Percentiles rank a stretch among this genome's conserved stretches.
Conservation (phyloP, 768 basidiomycete genomes). For the Serendipita sp. region DNA sequence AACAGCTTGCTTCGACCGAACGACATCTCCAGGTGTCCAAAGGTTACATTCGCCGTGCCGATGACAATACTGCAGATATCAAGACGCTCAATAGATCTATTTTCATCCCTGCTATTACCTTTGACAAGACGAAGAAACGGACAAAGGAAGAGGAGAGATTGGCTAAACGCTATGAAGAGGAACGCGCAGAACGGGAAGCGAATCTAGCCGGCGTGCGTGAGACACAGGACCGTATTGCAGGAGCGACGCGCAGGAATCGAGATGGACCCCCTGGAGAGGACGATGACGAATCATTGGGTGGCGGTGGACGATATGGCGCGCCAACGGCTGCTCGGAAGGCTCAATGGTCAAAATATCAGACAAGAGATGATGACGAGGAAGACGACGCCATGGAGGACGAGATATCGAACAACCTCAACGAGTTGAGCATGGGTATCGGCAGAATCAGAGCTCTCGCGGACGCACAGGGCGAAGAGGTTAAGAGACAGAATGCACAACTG, state of each 20-base stretch:
- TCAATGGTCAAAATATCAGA: conserved; percentile 71
- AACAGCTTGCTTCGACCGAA: conserved; percentile 84
- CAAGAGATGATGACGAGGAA: conserved; percentile 65
- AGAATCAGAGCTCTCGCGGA: conserved; percentile 60
- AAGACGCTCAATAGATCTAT: conserved; percentile 75
- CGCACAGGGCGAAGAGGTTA: conserved; percentile 78
- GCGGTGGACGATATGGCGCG: conserved; percentile 28
- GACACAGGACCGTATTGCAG: conserved; percentile 69
- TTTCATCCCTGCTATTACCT: conserved; percentile 80
- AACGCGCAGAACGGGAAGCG: conserved; percentile 67
- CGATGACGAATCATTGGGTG: conserved; percentile 27
- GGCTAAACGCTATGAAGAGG: conserved; percentile 71
- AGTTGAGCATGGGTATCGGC: conserved; percentile 62
- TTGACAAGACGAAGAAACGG: conserved; percentile 86
- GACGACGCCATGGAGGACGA: conserved; percentile 95
- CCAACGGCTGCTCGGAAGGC: conserved; percentile 40
- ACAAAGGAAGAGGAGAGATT: conserved; percentile 73
- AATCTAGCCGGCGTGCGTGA: conserved; percentile 75
- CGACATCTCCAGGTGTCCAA: conserved; percentile 87
- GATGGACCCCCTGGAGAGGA: conserved; percentile 16
- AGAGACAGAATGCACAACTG: conserved; percentile 69
- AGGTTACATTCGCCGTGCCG: conserved; percentile 71
- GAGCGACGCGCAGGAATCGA: conserved; percentile 43
- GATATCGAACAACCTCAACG: conserved; percentile 78
- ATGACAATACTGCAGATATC: conserved; percentile 84